These are phyloP conservation scores for Kitagawia praeruptora DNA, from an alignment of 129 eudicot genomes.

Conservation along the genomic window DNA sequence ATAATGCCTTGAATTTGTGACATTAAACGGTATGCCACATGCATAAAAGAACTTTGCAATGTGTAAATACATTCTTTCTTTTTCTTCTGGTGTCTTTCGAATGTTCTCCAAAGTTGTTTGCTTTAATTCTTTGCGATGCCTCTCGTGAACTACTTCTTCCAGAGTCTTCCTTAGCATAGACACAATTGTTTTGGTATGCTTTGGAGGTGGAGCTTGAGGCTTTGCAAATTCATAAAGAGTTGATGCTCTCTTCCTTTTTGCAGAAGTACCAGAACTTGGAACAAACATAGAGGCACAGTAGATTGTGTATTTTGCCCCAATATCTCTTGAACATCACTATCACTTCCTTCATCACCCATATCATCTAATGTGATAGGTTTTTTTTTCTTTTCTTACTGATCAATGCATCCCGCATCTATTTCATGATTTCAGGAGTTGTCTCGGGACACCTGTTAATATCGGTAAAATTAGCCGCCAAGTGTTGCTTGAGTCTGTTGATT, in stretches of 20 bases:
- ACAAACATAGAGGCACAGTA: background rate
- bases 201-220: too few relatives aligned
- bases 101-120: too few relatives aligned
- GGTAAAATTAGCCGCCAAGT: background rate
- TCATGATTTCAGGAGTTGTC: background rate
- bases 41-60: too few relatives aligned
- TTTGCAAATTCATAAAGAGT: background rate
- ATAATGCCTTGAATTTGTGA: too few relatives aligned
- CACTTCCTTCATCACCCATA: background rate
- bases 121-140: too few relatives aligned
- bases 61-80: too few relatives aligned
- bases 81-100: too few relatives aligned
- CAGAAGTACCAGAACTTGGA: background rate
- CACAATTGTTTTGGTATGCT: too few relatives aligned
- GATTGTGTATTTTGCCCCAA: background rate
- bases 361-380: background rate
- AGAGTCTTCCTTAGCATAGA: too few relatives aligned
- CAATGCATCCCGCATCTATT: background rate
- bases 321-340: background rate
- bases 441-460: background rate
- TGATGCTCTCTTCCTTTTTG: background rate
- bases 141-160: too few relatives aligned
- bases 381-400: background rate
- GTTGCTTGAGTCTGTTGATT: background rate
- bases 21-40: too few relatives aligned